phyloP scores from a whole-genome alignment of 768 basidiomycete genomes.

The Rhizopogon roseolus region DNA sequence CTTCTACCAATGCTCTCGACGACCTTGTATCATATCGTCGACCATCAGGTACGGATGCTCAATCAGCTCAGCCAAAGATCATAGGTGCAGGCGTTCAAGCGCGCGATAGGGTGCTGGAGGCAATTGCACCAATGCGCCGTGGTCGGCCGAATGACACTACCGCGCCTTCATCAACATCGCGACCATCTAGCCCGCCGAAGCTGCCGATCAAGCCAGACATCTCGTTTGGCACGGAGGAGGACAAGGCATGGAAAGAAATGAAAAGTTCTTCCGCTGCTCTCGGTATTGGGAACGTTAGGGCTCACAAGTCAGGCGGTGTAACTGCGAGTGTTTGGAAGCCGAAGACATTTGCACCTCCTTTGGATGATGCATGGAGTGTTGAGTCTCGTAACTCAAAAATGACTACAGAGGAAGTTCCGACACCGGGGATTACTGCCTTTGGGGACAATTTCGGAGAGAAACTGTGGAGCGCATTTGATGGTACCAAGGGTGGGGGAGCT shows the following conservation, averaged over 20 bases:
- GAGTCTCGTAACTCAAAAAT: slow-evolving; percentile 20
- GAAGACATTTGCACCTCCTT: slow-evolving; percentile 13
- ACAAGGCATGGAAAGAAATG: slow-evolving; percentile 43
- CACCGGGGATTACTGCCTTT: slow-evolving; percentile 40
- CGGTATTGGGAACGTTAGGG: slow-evolving; percentile 4
- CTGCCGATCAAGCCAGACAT: background rate
- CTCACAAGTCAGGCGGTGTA: slow-evolving; percentile 23
- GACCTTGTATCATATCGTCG: slow-evolving; percentile 34
- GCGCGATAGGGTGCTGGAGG: slow-evolving; percentile 73
- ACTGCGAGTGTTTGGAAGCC: slow-evolving; percentile 22
- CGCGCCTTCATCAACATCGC: slow-evolving; percentile 29
- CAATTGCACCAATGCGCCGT: slow-evolving; percentile 73
- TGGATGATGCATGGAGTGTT: slow-evolving; percentile 39
- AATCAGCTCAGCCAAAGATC: slow-evolving; percentile 15
- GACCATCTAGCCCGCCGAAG: slow-evolving; percentile 18
- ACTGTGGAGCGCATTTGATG: slow-evolving; percentile 50
- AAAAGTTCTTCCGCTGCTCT: slow-evolving; percentile 15
- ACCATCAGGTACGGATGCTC: slow-evolving; percentile 15
- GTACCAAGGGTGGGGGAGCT: slow-evolving; percentile 6
- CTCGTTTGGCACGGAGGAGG: slow-evolving; percentile 37
- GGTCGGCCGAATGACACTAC: slow-evolving; percentile 46
- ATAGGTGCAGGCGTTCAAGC: slow-evolving; percentile 57
- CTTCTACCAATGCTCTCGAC: slow-evolving; percentile 27
- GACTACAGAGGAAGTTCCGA: slow-evolving; percentile 17
- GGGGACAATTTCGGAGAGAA: slow-evolving; percentile 64